These are phyloP conservation scores for Aspergillus floridensis DNA, from an alignment of 2,329 filamentous ascomycete species.

Conservation along the genomic window DNA sequence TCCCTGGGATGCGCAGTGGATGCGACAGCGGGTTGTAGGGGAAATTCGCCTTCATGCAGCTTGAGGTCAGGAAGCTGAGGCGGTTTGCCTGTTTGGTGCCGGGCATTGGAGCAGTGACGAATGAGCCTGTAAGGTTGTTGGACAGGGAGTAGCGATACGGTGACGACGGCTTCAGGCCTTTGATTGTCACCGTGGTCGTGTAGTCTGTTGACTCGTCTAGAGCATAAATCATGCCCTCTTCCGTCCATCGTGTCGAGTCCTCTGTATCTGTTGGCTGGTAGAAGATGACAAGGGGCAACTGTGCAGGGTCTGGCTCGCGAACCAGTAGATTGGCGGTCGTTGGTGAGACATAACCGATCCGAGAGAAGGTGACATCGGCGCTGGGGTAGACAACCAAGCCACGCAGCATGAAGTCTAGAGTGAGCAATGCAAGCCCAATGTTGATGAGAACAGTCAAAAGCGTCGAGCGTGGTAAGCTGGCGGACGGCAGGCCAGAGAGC, in stretches of 20 bases:
- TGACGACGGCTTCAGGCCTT: conserved; percentile 66
- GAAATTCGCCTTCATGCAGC: conserved; percentile 87
- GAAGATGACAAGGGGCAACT: conserved; percentile 73
- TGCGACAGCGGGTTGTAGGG: conserved; percentile 86
- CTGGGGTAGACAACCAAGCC: conserved; percentile 67
- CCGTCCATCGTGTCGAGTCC: conserved; percentile 53
- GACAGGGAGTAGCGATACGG: conserved; percentile 81
- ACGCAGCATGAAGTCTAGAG: conserved; percentile 74
- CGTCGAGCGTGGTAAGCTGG: conserved; percentile 65
- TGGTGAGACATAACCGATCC: conserved; percentile 82
- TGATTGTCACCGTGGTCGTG: conserved; percentile 68
- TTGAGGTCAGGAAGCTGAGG: conserved; percentile 89
- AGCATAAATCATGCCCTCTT: conserved; percentile 63
- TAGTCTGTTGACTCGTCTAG: conserved; percentile 79
- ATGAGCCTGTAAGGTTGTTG: conserved; percentile 80
- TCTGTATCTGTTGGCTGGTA: conserved; percentile 45
- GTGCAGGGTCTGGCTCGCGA: conserved; percentile 72
- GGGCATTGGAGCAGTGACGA: conserved; percentile 70
- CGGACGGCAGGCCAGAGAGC: conserved; percentile 71
- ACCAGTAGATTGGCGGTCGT: conserved; percentile 76
- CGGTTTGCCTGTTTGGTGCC: conserved; percentile 64
- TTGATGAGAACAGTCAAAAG: conserved; percentile 71
- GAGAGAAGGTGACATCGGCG: conserved; percentile 77
- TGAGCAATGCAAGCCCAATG: conserved; percentile 63
- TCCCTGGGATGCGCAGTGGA: conserved; percentile 75